Evolutionary conservation across 179 eudicot species (phyloP), one percentile per base, ranked within the genome.

Genomic region (Heliamphora pulchella): DNA sequence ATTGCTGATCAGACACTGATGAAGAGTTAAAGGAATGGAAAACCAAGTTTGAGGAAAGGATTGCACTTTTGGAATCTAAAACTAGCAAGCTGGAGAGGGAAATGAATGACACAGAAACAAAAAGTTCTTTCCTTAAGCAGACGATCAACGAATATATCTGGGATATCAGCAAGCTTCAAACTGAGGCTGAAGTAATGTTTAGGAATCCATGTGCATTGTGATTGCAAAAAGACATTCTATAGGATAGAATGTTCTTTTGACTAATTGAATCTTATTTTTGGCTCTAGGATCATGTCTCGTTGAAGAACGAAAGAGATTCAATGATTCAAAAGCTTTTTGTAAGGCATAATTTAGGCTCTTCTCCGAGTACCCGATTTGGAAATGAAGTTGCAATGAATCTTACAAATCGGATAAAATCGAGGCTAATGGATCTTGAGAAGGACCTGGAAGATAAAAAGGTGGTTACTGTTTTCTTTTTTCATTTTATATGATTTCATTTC

Each of bases 371-470:
- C 11, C 92, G 97, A 57, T 90, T 91, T 78, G 89, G 88, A 78
- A 85, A 87, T 74, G 98, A 92, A 83, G 86, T 83, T 84, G 91
- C 93, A 86, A 80, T 68, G 79, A 90, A 85, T 82, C 88, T 83
- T 74, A 82, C 88, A 55, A 86, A 79, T 75, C 85, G 89, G 79
- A 85, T 94, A 63, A 82, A 83, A 75, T 81, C 84, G 66, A 94
- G 91, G 86, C 76, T 91, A 81, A 78, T 74, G 79, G 91, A 89
- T 69, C 84, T 94, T 74, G 87, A 88, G 82, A 90, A 78, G 75
- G 95, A 92, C 83, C 82, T 92, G 83, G 80, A 86, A 80, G 91
- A 89, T 76, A 89, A 92, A 84, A 92, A 94, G 95, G 99, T 96
- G 67, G 62, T 74, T 14, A 46, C 8, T 69, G 41, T 61, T 81